phyloP scores from a whole-genome alignment of 768 basidiomycete genomes.

The Podaxis sp. region DNA sequence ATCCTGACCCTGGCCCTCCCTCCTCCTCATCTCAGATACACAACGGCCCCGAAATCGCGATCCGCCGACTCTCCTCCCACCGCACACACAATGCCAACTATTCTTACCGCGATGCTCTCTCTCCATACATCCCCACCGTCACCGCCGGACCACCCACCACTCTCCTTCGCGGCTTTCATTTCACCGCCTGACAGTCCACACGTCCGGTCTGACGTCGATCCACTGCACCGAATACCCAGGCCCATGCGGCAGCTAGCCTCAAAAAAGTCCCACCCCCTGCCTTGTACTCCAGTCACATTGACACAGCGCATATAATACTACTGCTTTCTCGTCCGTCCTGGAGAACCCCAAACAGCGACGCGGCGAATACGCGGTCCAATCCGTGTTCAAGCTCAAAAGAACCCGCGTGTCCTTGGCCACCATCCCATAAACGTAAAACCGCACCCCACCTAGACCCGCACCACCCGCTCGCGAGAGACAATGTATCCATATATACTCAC shows the following conservation, averaged over 20 bases:
- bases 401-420: neutral
- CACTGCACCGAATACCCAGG: neutral
- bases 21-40: constrained; percentile 6
- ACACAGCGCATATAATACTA: no score
- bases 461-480: neutral
- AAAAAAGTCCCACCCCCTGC: neutral
- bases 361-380: no score
- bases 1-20: constrained; percentile 26
- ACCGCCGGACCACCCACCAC: neutral
- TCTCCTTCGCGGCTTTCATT: neutral
- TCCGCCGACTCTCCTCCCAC: constrained; percentile 10
- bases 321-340: no score
- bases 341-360: no score
- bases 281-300: neutral
- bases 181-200: neutral
- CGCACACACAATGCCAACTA: neutral
- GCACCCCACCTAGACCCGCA: neutral
- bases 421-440: neutral
- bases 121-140: neutral
- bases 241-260: neutral
- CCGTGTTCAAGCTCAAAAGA: neutral
- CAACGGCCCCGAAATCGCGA: constrained; percentile 12
- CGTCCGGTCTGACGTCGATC: neutral
- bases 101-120: constrained; percentile 3
- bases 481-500: no score